Evolutionary conservation across 495 filamentous ascomycete genomes (phyloP).

Genomic region (Lentithecium fluviatile): DNA sequence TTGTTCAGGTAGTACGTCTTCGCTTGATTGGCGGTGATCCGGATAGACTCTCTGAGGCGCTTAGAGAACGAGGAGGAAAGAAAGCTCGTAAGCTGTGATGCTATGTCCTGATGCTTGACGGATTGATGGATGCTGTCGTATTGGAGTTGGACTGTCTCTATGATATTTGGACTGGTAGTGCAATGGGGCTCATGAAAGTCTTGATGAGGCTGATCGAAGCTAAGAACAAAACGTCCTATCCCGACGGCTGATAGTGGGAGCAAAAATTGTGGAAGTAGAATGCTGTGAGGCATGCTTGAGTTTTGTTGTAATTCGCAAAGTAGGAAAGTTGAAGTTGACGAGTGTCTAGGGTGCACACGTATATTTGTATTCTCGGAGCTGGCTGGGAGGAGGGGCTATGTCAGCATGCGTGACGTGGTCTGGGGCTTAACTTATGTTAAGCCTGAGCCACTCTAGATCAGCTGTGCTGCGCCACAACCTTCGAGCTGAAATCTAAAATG

Average conservation of each 20-base stretch:
- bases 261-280: conserved; percentile 2
- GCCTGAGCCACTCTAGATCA: too few relatives aligned
- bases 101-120: conserved; percentile 14
- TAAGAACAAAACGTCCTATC: conserved; percentile 28
- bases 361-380: too few relatives aligned
- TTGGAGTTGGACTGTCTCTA: conserved; percentile 2
- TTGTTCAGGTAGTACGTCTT: conserved; percentile 37
- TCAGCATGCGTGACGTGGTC: too few relatives aligned
- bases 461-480: too few relatives aligned
- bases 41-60: conserved; percentile 15
- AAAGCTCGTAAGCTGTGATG: conserved; percentile 14
- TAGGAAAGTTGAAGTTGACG: too few relatives aligned
- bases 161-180: conserved; percentile 1
- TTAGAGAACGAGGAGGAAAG: conserved; percentile 22
- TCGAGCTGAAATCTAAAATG: too few relatives aligned
- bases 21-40: conserved; percentile 27
- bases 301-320: not conserved
- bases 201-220: too few relatives aligned
- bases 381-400: too few relatives aligned
- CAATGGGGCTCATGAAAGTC: conserved; percentile 16
- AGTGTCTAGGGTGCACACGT: too few relatives aligned
- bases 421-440: too few relatives aligned
- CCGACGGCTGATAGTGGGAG: conserved; percentile 12
- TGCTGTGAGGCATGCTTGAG: not conserved
- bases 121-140: conserved; percentile 5